Evolutionary conservation across 805 yeast genomes (phyloP).

Genomic region (Lachancea sp.): DNA sequence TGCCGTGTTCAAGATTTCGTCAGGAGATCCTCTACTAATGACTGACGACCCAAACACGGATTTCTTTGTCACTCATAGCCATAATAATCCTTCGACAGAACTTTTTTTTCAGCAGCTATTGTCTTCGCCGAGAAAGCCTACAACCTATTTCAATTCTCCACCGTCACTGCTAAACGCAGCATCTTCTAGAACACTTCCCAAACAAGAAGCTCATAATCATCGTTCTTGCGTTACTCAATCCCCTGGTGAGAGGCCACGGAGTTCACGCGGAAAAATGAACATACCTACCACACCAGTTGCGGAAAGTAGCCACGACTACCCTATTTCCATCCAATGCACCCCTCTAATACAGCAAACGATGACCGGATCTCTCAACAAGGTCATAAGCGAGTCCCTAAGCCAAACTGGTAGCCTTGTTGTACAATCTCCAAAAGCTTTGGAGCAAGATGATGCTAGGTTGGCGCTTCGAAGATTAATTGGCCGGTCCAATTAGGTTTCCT

Average conservation of each 20-base stretch:
- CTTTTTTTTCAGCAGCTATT: conserved; percentile 17
- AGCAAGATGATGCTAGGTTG: conserved; percentile 28
- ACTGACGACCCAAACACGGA: conserved; percentile 27
- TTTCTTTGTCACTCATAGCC: conserved; percentile 3
- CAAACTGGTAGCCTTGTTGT: conserved; percentile 2
- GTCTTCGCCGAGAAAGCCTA: conserved; percentile 17
- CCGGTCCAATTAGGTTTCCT: conserved; percentile 10
- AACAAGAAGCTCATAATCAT: conserved; percentile 10
- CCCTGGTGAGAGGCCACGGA: not conserved
- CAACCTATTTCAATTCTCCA: conserved; percentile 24
- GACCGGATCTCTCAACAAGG: conserved; percentile 18
- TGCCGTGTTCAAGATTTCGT: conserved; percentile 27
- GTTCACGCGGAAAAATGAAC: not conserved
- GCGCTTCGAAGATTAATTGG: conserved; percentile 28
- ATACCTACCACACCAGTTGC: conserved; percentile 9
- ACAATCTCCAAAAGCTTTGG: conserved; percentile 7
- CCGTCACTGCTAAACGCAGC: conserved; percentile 28
- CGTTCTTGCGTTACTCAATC: not conserved
- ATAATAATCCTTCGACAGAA: conserved; percentile 10
- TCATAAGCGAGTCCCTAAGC: conserved; percentile 6
- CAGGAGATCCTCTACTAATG: conserved; percentile 31
- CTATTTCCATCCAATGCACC: conserved; percentile 24
- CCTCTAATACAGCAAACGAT: conserved; percentile 32
- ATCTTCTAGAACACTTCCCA: conserved; percentile 20
- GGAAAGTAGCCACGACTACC: not conserved